A percentile compares a stretch with the other conserved stretches of the same genome.
Evolutionary conservation across 2,329 filamentous ascomycete species (phyloP).

Genomic region (Coniochaeta sp.): DNA sequence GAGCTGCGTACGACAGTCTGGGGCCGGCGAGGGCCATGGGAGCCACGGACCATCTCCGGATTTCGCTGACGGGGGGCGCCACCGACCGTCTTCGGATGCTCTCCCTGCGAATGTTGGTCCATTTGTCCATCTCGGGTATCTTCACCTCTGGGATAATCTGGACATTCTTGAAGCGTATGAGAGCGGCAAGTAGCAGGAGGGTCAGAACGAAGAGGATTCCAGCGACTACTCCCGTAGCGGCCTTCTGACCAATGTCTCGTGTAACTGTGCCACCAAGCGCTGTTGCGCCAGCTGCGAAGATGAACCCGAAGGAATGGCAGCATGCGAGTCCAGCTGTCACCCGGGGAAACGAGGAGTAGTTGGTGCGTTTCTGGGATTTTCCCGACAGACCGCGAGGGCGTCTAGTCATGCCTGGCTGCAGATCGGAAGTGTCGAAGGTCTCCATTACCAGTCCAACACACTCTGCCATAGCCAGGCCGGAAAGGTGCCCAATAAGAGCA

Average conservation of each 20-base stretch:
- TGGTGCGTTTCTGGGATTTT: constrained; percentile 43
- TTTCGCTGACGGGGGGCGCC: background rate
- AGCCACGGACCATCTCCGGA: constrained; percentile 18
- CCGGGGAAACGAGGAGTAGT: constrained; percentile 70
- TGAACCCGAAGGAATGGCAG: constrained; percentile 62
- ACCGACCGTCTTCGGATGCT: constrained; percentile 33
- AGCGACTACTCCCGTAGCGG: constrained; percentile 61
- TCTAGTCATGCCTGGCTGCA: constrained; percentile 64
- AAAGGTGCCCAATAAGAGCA: constrained; percentile 60
- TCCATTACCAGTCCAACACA: constrained; percentile 76
- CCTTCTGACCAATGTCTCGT: constrained; percentile 58
- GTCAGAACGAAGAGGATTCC: constrained; percentile 60
- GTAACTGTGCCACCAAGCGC: constrained; percentile 62
- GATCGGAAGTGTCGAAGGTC: constrained; percentile 72
- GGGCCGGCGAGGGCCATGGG: constrained; percentile 18
- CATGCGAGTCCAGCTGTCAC: constrained; percentile 65
- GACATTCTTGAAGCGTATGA: constrained; percentile 58
- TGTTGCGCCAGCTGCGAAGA: constrained; percentile 62
- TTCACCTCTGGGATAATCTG: constrained; percentile 62
- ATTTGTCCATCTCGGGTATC: constrained; percentile 45
- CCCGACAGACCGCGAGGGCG: constrained; percentile 35
- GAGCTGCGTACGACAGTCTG: constrained; percentile 4
- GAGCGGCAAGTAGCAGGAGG: constrained; percentile 50
- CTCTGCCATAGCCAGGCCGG: constrained; percentile 67
- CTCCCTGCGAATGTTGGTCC: constrained; percentile 40